Evolutionary conservation across 805 yeast species (phyloP).

Genomic region (Teunomyces lycoperdinae): DNA sequence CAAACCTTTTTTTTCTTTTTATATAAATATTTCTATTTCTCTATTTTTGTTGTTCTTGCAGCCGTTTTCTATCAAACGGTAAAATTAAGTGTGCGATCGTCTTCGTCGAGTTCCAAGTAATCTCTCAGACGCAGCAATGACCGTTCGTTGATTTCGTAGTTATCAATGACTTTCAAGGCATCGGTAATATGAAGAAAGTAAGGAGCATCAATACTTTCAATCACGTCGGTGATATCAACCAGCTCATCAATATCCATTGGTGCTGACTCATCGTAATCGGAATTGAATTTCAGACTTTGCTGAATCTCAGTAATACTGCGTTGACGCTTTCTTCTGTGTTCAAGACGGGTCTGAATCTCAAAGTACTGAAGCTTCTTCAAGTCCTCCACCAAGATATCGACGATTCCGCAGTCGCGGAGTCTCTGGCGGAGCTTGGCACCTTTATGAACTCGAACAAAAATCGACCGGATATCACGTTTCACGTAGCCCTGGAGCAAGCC

Average conservation of each 20-base stretch:
- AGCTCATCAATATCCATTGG: conserved; percentile 9
- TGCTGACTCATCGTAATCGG: conserved; percentile 9
- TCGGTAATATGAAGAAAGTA: conserved; percentile 38
- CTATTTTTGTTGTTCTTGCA: too few species aligned
- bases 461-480: conserved; percentile 27
- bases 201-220: conserved; percentile 26
- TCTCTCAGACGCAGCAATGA: neutral
- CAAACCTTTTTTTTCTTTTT: neutral
- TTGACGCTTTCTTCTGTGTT: conserved; percentile 1
- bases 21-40: neutral
- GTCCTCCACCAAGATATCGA: conserved; percentile 21
- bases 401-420: conserved; percentile 29
- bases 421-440: conserved; percentile 25
- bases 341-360: conserved; percentile 14
- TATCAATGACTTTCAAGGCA: conserved; percentile 38
- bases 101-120: conserved; percentile 10
- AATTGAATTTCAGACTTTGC: neutral
- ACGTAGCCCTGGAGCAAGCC: conserved; percentile 29
- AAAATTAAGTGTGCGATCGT: conserved; percentile 7
- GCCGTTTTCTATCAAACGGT: conserved; percentile 1
- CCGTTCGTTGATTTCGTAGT: conserved; percentile 20
- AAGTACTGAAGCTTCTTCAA: conserved; percentile 23
- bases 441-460: conserved; percentile 35
- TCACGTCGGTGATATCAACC: conserved; percentile 13
- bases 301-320: conserved; percentile 4